A percentile compares a stretch with the other conserved stretches of the same genome.
phyloP scores from a whole-genome alignment of 495 filamentous ascomycete genomes.

The Hypoxylon trugodes region DNA sequence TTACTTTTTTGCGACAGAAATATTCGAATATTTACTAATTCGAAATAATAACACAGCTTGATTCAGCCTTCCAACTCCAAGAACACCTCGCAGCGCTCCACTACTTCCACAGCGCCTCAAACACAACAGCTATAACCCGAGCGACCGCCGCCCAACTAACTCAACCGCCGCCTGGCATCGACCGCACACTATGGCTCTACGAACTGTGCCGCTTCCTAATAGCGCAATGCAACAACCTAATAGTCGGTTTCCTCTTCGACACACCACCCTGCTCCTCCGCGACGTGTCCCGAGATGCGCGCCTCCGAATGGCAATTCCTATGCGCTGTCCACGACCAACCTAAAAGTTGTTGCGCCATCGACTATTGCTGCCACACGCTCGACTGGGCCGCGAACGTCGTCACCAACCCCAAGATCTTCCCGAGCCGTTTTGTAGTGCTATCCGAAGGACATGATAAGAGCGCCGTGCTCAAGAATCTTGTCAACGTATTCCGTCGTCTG shows the following conservation, averaged over 20 bases:
- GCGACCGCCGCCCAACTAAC: slow-evolving; percentile 76
- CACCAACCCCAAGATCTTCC: slow-evolving; percentile 90
- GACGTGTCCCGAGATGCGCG: slow-evolving; percentile 98
- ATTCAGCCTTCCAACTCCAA: slow-evolving; percentile 97
- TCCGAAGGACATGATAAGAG: slow-evolving; percentile 64
- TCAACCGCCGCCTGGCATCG: slow-evolving; percentile 78
- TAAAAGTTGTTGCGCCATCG: slow-evolving; percentile 95
- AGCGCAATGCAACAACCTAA: slow-evolving; percentile 88
- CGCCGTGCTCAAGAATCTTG: slow-evolving; percentile 79
- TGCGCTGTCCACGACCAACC: slow-evolving; percentile 97
- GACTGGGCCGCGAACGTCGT: slow-evolving; percentile 95
- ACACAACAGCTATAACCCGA: slow-evolving; percentile 73
- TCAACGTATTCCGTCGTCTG: slow-evolving; percentile 91
- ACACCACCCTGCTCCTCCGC: slow-evolving; percentile 81
- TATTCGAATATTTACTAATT: slow-evolving; percentile 5
- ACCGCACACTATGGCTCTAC: slow-evolving; percentile 92
- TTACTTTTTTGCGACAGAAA: slow-evolving; percentile 3
- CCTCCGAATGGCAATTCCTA: slow-evolving; percentile 97
- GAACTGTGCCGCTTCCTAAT: slow-evolving; percentile 95
- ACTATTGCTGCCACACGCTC: slow-evolving; percentile 98
- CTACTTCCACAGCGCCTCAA: slow-evolving; percentile 73
- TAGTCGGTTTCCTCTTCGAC: slow-evolving; percentile 92
- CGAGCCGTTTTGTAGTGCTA: slow-evolving; percentile 80
- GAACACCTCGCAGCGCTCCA: slow-evolving; percentile 96
- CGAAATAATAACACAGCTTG: slow-evolving; percentile 64